A percentile compares a stretch with the other conserved stretches of the same genome.
phyloP scores from a whole-genome alignment of 208 protist species.

The Leishmania mexicana region DNA sequence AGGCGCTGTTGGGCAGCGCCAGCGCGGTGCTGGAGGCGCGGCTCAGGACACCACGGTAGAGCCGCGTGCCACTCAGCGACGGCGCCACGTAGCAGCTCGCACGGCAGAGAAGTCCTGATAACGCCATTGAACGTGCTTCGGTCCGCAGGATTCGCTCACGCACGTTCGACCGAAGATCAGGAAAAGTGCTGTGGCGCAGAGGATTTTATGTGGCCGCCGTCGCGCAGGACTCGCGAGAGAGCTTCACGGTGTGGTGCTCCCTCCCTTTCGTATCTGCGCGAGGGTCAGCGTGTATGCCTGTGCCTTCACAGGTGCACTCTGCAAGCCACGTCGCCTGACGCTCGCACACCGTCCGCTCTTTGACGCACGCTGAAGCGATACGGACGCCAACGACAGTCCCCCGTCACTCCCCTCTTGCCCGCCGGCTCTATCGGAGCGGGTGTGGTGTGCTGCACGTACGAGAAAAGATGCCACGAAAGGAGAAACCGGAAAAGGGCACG shows the following conservation, averaged over 20 bases:
- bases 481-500: neutral
- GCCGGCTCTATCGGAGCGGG: neutral
- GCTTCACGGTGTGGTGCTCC: neutral
- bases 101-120: conserved; percentile 8
- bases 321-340: neutral
- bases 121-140: neutral
- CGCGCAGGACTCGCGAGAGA: neutral
- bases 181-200: neutral
- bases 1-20: neutral
- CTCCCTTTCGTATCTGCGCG: too few species aligned
- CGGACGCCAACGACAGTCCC: neutral
- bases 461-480: neutral
- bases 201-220: neutral
- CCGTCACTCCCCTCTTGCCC: neutral
- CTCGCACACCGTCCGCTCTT: neutral
- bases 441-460: neutral
- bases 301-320: neutral
- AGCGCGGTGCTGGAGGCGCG: neutral
- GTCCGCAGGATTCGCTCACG: neutral
- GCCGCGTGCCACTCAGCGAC: neutral
- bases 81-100: conserved; percentile 1
- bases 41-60: neutral
- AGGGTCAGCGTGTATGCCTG: neutral
- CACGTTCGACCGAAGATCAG: neutral
- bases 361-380: neutral